Evolutionary conservation across 1,139 yeast genomes (phyloP).

Genomic region (Kodamaea arcana): DNA sequence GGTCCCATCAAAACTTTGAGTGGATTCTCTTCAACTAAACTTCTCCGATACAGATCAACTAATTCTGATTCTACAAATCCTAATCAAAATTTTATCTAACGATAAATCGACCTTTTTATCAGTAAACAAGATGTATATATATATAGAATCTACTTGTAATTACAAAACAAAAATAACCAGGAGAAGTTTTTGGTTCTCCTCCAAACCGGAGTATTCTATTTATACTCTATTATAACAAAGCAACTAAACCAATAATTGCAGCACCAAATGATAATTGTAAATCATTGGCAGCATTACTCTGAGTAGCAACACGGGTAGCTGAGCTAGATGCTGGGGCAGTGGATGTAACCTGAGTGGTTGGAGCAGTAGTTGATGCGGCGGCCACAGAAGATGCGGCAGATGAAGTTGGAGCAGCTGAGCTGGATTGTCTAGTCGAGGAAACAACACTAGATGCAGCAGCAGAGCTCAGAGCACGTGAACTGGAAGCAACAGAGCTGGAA

Average conservation of each 20-base stretch:
- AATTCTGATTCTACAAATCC: too few species aligned
- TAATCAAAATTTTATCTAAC: too few species aligned
- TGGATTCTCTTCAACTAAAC: too few species aligned
- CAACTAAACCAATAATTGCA: constrained; percentile 17
- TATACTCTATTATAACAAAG: constrained; percentile 13
- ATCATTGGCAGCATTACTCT: constrained; percentile 7
- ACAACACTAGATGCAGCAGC: constrained; percentile 12
- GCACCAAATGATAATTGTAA: constrained; percentile 15
- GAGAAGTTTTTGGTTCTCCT: too few species aligned
- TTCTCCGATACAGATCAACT: too few species aligned
- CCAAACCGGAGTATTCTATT: not conserved
- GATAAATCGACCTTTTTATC: too few species aligned
- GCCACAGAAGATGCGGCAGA: constrained; percentile 11
- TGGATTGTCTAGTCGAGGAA: constrained; percentile 3
- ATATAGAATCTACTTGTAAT: too few species aligned
- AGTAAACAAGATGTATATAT: too few species aligned
- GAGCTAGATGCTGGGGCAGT: constrained; percentile 9
- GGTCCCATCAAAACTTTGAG: too few species aligned
- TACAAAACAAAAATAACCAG: too few species aligned
- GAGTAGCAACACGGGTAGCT: constrained; percentile 7
- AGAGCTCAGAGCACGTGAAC: constrained; percentile 12
- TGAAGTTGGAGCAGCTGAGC: constrained; percentile 12
- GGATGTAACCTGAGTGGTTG: constrained; percentile 10
- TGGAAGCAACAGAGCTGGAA: constrained; percentile 14
- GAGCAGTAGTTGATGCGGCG: constrained; percentile 6